These are phyloP conservation scores for Oidium heveae DNA, from an alignment of 2,329 filamentous ascomycete genomes.

Conservation along the genomic window DNA sequence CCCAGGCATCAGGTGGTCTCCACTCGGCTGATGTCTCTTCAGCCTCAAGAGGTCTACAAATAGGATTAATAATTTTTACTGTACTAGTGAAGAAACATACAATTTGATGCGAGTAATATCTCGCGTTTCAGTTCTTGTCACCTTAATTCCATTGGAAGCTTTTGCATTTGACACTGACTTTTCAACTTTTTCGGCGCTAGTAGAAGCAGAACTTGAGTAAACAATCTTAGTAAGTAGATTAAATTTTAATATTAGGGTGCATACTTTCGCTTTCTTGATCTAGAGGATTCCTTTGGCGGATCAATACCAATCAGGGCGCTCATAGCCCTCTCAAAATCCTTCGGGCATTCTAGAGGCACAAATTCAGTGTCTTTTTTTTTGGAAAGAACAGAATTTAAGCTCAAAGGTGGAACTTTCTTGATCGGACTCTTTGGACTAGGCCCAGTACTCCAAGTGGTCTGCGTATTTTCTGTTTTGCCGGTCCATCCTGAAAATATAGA, in stretches of 20 bases:
- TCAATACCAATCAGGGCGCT: neutral
- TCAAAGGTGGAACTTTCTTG: constrained; percentile 17
- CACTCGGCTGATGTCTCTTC: constrained; percentile 4
- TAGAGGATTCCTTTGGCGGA: neutral
- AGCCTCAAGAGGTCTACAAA: constrained; percentile 1
- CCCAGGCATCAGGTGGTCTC: constrained; percentile 9
- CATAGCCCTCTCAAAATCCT: neutral
- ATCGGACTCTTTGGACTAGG: constrained; percentile 9
- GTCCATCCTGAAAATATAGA: constrained; percentile 23
- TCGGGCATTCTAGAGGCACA: constrained; percentile 11
- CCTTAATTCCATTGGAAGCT: neutral
- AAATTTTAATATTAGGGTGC: neutral
- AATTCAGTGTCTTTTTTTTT: constrained; percentile 17
- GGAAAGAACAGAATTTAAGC: constrained; percentile 19
- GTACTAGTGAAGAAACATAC: too few relatives aligned
- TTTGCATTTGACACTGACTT: neutral
- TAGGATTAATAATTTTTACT: too few relatives aligned
- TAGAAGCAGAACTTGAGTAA: neutral
- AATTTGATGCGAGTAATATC: neutral
- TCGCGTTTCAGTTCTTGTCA: neutral
- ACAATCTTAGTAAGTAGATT: neutral
- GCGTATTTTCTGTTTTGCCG: constrained; percentile 14
- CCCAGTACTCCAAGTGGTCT: constrained; percentile 14
- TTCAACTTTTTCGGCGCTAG: neutral
- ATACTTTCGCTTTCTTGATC: neutral